phyloP scores from a whole-genome alignment of 176 grass and related monocot species.

The Zoysia japonica region DNA sequence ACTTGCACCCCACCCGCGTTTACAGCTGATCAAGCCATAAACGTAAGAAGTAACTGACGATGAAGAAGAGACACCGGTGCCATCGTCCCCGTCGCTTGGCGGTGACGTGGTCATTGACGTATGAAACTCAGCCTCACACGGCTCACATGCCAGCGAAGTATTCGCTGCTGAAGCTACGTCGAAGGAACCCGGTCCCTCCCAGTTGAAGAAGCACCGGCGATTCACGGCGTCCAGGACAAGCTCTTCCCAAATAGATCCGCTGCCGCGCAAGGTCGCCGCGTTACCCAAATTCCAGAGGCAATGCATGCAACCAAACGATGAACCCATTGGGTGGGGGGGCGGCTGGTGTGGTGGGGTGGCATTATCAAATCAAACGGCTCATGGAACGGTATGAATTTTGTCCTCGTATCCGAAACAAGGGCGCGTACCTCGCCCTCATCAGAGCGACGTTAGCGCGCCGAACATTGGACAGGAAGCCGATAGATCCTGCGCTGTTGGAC shows the following conservation, averaged over 20 bases:
- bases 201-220: slow-evolving; percentile 58
- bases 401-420: not conserved
- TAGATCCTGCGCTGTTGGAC: slow-evolving; percentile 50
- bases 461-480: slow-evolving; percentile 60
- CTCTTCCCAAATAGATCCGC: slow-evolving; percentile 60
- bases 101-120: too few relatives aligned
- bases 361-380: not conserved
- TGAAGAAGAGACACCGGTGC: not conserved
- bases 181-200: not conserved
- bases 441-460: slow-evolving; percentile 65
- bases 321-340: too few relatives aligned
- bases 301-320: slow-evolving; percentile 43
- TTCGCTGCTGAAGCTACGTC: too few relatives aligned
- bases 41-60: not conserved
- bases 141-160: too few relatives aligned
- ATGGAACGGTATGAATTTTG: not conserved
- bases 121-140: too few relatives aligned
- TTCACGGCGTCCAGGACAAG: slow-evolving; percentile 53
- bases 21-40: not conserved
- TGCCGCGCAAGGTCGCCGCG: slow-evolving; percentile 47
- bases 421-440: slow-evolving; percentile 62
- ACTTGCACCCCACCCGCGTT: not conserved
- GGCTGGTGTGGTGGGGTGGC: too few relatives aligned
- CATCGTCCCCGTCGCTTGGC: not conserved
- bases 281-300: slow-evolving; percentile 77